Evolutionary conservation across 2,329 filamentous ascomycete genomes (phyloP).

Genomic region (Fusarium mangiferae): DNA sequence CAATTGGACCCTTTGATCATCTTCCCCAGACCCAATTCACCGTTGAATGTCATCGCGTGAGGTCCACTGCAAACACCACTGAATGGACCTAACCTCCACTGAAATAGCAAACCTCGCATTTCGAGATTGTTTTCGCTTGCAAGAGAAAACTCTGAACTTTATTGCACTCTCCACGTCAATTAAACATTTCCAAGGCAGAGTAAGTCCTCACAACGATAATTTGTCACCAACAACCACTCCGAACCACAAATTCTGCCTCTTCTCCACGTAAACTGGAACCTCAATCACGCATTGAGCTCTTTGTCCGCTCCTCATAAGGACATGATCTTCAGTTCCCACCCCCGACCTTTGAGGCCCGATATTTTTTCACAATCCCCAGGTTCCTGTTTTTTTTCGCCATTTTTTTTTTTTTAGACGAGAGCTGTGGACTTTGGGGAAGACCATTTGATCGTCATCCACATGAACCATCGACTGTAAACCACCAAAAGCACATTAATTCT

Average conservation of each 20-base stretch:
- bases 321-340: constrained; percentile 18
- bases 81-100: neutral
- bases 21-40: neutral
- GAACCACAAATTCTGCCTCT: neutral
- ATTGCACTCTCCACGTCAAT: neutral
- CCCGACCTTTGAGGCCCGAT: constrained; percentile 5
- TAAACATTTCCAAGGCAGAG: neutral
- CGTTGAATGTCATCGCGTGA: neutral
- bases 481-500: neutral
- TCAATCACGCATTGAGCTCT: neutral
- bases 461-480: neutral
- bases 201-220: neutral
- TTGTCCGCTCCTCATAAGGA: constrained; percentile 15
- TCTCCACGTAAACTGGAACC: constrained; percentile 7
- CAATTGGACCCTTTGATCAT: neutral
- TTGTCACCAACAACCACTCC: neutral
- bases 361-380: constrained; percentile 12
- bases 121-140: neutral
- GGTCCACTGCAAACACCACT: neutral
- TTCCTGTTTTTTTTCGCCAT: constrained; percentile 20
- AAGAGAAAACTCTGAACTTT: neutral
- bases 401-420: constrained; percentile 4
- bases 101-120: neutral
- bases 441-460: neutral
- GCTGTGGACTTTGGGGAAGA: neutral